Base-by-base conservation (phyloP, 768 basidiomycete genomes). In the Tubosaeta sp. region DNA sequence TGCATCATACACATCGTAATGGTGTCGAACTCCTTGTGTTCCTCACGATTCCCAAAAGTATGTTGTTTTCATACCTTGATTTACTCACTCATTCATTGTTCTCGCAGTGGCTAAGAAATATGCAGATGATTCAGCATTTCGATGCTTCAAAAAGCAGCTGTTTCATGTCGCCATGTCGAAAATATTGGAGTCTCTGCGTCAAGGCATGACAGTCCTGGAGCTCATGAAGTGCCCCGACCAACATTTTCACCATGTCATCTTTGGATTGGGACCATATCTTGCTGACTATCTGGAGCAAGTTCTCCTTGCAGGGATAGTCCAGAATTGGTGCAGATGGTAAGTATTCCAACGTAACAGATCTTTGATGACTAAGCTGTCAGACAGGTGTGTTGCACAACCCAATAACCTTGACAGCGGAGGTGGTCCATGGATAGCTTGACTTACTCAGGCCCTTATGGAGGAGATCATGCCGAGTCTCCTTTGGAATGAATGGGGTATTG, bases 201-300 rank as follows among this genome's bases (percentile, higher is more conserved):
- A 48, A 46, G 27, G 54, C 62, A 74, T 74, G 72, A 56, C 54
- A 0, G 59, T 46, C 17, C 64, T 68, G 0, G 42, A 51, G 19
- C 51, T 74, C 5, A 48, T 52, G 0, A 42, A 43, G 1, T 74
- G 65, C 42, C 51, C 55, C 0, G 69, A 73, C 58, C 64, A 65
- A 4, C 60, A 29, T 32, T 45, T 35, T 7, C 22, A 5, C 33
- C 16, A 4, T 9, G 22, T 52, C 5, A 32, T 56, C 6, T 75
- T 66, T 57, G 65, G 66, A 0, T 45, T 75, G 2, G 71, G 72
- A 0, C 67, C 72, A 1, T 72, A 72, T 33, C 74, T 76, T 51
- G 68, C 70, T 0, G 69, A 76, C 44, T 75, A 76, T 43, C 72
- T 68, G 0, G 70, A 76, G 50, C 72, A 76, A 49, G 68, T 58